Evolutionary conservation across 192 early-diverging fungal genomes (phyloP).

Genomic region (Cladochytrium replicatum): DNA sequence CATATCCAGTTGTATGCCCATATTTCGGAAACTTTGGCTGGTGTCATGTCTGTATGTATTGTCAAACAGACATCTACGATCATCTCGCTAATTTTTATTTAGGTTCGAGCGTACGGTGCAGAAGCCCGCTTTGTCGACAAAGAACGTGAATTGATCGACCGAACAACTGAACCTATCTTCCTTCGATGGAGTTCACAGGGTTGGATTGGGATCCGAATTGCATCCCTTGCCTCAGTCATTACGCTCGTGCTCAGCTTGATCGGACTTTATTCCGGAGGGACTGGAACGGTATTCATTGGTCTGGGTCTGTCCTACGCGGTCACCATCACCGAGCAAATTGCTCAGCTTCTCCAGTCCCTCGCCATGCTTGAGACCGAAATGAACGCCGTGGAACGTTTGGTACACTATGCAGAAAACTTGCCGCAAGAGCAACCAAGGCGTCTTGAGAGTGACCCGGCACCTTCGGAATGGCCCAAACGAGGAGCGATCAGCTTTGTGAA

Average conservation of each 20-base stretch:
- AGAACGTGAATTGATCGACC: slow-evolving; percentile 42
- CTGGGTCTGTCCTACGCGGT: slow-evolving; percentile 8
- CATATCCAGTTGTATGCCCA: slow-evolving; percentile 50
- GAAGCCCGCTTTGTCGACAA: slow-evolving; percentile 48
- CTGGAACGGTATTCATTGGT: slow-evolving; percentile 1
- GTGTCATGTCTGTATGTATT: slow-evolving; percentile 29
- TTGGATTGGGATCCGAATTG: slow-evolving; percentile 22
- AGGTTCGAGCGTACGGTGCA: slow-evolving; percentile 50
- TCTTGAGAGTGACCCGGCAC: slow-evolving; percentile 22
- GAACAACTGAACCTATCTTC: slow-evolving; percentile 5
- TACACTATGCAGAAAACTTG: slow-evolving; percentile 26
- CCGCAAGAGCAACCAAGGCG: slow-evolving; percentile 17
- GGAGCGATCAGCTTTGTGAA: slow-evolving; percentile 63
- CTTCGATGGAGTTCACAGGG: slow-evolving; percentile 4
- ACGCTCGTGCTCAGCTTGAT: slow-evolving; percentile 5
- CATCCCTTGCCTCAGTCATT: slow-evolving; percentile 5
- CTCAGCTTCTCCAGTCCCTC: not conserved
- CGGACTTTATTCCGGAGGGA: slow-evolving; percentile 4
- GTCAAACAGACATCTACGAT: too few relatives aligned
- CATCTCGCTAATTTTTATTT: too few relatives aligned
- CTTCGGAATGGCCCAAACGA: slow-evolving; percentile 42
- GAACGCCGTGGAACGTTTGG: slow-evolving; percentile 33
- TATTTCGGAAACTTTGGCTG: slow-evolving; percentile 47
- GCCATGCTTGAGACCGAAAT: slow-evolving; percentile 14
- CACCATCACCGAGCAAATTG: not conserved